These are phyloP conservation scores for Allium sativum DNA, from an alignment of 106 monocot genomes.

Conservation along the genomic window DNA sequence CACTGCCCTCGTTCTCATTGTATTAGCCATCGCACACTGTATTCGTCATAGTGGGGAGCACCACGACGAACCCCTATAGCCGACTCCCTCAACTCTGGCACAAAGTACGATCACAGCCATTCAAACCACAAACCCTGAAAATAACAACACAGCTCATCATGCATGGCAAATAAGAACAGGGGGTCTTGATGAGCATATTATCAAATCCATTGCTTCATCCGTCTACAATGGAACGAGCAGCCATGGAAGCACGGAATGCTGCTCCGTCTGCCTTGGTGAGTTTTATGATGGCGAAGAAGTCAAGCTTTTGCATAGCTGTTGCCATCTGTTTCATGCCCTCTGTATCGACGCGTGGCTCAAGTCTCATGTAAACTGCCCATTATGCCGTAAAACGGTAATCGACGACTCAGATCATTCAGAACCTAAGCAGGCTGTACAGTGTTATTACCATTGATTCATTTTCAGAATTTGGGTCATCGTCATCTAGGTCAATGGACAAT, in stretches of 20 bases:
- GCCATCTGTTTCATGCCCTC: slow-evolving; percentile 55
- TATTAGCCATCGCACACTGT: too few species aligned
- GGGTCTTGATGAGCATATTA: slow-evolving; percentile 59
- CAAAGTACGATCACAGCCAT: slow-evolving; percentile 1
- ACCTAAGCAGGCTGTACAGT: too few species aligned
- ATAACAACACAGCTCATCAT: slow-evolving; percentile 21
- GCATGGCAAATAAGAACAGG: slow-evolving; percentile 71
- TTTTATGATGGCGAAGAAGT: slow-evolving; percentile 70
- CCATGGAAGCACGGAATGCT: slow-evolving; percentile 21
- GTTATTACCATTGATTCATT: too few species aligned
- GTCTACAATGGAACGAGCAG: slow-evolving; percentile 36
- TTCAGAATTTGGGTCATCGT: too few species aligned
- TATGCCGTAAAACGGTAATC: background rate
- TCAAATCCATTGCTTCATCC: slow-evolving; percentile 41
- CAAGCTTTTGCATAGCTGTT: slow-evolving; percentile 64
- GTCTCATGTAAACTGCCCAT: background rate
- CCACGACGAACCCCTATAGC: background rate
- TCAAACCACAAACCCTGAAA: too few species aligned
- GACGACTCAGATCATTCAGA: too few species aligned
- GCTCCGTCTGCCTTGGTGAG: slow-evolving; percentile 69
- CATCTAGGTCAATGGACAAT: too few species aligned
- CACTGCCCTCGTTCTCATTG: too few species aligned
- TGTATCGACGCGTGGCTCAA: slow-evolving; percentile 83
- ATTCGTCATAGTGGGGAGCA: too few species aligned
- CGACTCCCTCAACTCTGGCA: background rate